Evolutionary conservation across 805 yeast species (phyloP).

Genomic region (Yarrowia osloensis): DNA sequence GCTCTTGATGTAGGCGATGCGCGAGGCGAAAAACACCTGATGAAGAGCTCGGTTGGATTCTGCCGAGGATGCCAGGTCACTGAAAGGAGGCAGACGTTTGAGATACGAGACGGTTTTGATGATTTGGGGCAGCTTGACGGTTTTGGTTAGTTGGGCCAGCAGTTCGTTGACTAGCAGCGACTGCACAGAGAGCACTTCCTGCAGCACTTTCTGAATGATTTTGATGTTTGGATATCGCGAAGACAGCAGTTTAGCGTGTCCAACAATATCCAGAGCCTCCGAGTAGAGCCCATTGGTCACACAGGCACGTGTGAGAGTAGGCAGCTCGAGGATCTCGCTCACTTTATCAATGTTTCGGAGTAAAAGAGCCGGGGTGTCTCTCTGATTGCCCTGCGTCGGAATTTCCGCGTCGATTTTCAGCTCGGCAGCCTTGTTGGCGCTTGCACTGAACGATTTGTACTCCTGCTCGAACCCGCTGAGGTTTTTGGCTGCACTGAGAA

Average conservation of each 20-base stretch:
- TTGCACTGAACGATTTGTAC: not conserved
- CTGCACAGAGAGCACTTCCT: conserved; percentile 53
- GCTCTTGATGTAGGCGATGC: conserved; percentile 64
- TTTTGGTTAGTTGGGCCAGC: conserved; percentile 68
- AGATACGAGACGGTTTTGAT: conserved; percentile 78
- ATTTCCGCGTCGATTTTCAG: conserved; percentile 11
- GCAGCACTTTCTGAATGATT: conserved; percentile 55
- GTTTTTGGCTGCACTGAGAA: conserved; percentile 21
- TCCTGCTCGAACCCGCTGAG: conserved; percentile 5
- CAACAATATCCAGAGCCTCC: conserved; percentile 82
- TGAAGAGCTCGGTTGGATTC: conserved; percentile 46
- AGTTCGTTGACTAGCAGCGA: conserved; percentile 70
- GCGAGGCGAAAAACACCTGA: conserved; percentile 63
- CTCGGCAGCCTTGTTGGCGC: conserved; percentile 1
- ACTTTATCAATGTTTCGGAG: conserved; percentile 62
- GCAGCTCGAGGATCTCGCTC: conserved; percentile 78
- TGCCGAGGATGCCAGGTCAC: conserved; percentile 35
- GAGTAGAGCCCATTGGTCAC: conserved; percentile 83
- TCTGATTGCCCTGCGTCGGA: not conserved
- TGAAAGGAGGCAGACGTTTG: conserved; percentile 53
- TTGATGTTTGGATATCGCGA: conserved; percentile 66
- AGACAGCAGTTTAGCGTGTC: conserved; percentile 66
- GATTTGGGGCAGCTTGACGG: conserved; percentile 74
- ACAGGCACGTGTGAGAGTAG: conserved; percentile 80
- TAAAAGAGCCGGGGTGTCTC: conserved; percentile 33